A percentile compares a stretch with the other conserved stretches of the same genome.
These are phyloP conservation scores for Daldinia childiae DNA, from an alignment of 495 filamentous ascomycete genomes.

Conservation along the genomic window DNA sequence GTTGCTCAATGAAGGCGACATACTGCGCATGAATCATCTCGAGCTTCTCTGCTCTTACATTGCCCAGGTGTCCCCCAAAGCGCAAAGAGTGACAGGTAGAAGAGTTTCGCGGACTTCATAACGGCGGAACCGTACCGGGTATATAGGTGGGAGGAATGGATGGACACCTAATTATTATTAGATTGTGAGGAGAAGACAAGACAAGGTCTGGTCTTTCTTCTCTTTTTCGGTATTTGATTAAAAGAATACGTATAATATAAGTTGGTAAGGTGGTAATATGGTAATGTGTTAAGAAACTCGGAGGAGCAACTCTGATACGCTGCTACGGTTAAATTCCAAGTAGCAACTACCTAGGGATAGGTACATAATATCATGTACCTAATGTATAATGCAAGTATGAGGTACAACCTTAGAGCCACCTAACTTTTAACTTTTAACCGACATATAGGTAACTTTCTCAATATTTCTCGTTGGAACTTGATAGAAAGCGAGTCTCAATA, in stretches of 20 bases:
- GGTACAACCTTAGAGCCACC: neutral
- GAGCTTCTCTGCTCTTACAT: slow-evolving; percentile 50
- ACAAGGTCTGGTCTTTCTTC: slow-evolving; percentile 24
- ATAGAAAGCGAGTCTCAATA: neutral
- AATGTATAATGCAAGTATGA: neutral
- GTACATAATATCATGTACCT: slow-evolving; percentile 5
- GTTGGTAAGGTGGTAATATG: slow-evolving; percentile 15
- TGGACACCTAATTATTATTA: slow-evolving; percentile 38
- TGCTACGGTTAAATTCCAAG: slow-evolving; percentile 41
- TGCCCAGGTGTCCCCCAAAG: slow-evolving; percentile 66
- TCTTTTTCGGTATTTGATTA: slow-evolving; percentile 32
- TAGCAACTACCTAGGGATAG: slow-evolving; percentile 15
- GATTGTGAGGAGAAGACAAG: slow-evolving; percentile 33
- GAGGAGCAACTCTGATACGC: slow-evolving; percentile 9
- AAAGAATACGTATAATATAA: slow-evolving; percentile 26
- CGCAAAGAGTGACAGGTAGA: slow-evolving; percentile 81
- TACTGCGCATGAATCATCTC: slow-evolving; percentile 60
- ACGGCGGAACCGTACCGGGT: slow-evolving; percentile 31
- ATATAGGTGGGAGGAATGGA: slow-evolving; percentile 30
- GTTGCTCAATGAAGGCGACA: slow-evolving; percentile 44
- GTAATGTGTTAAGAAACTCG: slow-evolving; percentile 16
- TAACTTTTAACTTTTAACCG: no score
- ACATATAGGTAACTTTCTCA: neutral
- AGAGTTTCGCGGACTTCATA: slow-evolving; percentile 74
- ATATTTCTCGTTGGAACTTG: neutral